Evolutionary conservation across 2,329 filamentous ascomycete genomes (phyloP), one percentile per base, ranked within the genome.

Genomic region (Xylaria multiplex): DNA sequence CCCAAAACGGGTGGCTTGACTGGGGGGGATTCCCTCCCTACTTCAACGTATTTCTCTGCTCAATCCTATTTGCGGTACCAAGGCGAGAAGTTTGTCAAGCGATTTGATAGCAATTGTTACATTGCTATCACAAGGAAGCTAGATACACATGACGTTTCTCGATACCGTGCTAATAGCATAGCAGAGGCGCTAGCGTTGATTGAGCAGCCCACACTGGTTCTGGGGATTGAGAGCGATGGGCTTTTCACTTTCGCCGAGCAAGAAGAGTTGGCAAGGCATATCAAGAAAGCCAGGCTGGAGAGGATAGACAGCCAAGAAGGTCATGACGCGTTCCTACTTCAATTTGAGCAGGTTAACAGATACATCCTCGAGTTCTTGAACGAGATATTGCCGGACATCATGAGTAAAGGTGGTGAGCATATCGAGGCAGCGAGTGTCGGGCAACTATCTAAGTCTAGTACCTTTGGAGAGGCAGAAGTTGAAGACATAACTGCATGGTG

Each of bases 31-130:
- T 78, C 74, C 68, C 69, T 84, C 62, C 79, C 86, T 6, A 86
- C 88, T 0, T 89, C 90, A 7, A 96, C 93, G n/a, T 97, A 97
- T 80, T 99, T 98, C 80, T 98, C 96, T 0, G 96, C 96, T 0
- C 96, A 99, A 78, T 97, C 94, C 0, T 99, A 99, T 79, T 87
- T 99, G 49, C 91, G 96, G 22, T 99, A 99, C 79, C 96, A 99
- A 80, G 95, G 93, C 62, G 88, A 91, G 73, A 99, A 99, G 79
- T 99, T 99, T 74, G 96, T 98, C 73, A 93, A 92, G 79, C 91
- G 96, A 9, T 99, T 98, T 78, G 96, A 99, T 79, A 93, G 93
- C 74, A 99, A 99, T 79, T 99, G 96, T 82, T 99, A 99, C 82
- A 98, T 99, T 72, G 94, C 96, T 71, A 97, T 99, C 79, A 98